phyloP scores from a whole-genome alignment of 768 basidiomycete species.

The Cystobasidium tubakii region DNA sequence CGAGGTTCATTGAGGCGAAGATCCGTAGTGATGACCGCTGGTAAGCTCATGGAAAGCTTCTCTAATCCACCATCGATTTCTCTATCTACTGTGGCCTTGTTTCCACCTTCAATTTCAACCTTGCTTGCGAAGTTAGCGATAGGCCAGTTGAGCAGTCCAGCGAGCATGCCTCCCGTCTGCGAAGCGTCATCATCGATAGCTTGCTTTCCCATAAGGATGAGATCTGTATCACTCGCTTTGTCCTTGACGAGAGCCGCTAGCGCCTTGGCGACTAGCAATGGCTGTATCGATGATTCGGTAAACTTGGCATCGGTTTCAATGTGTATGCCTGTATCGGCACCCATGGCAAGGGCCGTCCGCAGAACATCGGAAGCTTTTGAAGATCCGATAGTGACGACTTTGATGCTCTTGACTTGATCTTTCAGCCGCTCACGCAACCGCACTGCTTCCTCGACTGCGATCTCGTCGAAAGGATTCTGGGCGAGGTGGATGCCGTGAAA shows the following conservation, averaged over 20 bases:
- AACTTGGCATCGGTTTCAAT: conserved; percentile 63
- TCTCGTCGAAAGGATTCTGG: conserved; percentile 98
- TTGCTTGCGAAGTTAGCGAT: conserved; percentile 95
- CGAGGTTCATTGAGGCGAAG: conserved; percentile 78
- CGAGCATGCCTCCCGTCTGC: conserved; percentile 95
- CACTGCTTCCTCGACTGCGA: conserved; percentile 98
- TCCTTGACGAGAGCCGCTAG: conserved; percentile 66
- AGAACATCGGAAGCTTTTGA: conserved; percentile 81
- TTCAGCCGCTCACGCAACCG: conserved; percentile 81
- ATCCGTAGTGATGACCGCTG: conserved; percentile 85
- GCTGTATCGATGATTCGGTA: conserved; percentile 61
- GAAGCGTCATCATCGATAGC: conserved; percentile 95
- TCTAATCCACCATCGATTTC: conserved; percentile 94
- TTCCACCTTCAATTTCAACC: conserved; percentile 59
- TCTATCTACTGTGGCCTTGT: conserved; percentile 66
- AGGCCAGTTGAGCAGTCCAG: conserved; percentile 81
- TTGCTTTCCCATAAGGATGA: conserved; percentile 96
- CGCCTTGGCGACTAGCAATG: conserved; percentile 81
- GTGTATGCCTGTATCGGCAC: conserved; percentile 87
- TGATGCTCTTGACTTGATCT: conserved; percentile 72
- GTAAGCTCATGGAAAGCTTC: conserved; percentile 70
- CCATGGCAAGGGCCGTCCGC: conserved; percentile 95
- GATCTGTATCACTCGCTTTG: conserved; percentile 59
- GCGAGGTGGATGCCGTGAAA: neutral
- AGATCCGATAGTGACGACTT: conserved; percentile 88